A percentile compares a stretch with the other conserved stretches of the same genome.
Evolutionary conservation across 176 grass and related monocot species (phyloP).

Genomic region (Sorghum bicolor): Sorghum_bicolor_NCBIv3 NC_012870.2:69223001-69223500

Average conservation of each 20-base stretch:
- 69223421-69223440: background rate
- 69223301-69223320: background rate
- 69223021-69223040: background rate
- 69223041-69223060: background rate
- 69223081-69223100: background rate
- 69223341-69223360: conserved; percentile 2
- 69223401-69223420: background rate
- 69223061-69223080: background rate
- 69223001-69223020: background rate
- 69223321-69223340: background rate
- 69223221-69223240: background rate
- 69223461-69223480: fast-evolving
- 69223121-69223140: conserved; percentile 23
- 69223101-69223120: background rate
- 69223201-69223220: conserved; percentile 20
- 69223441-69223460: too few species aligned
- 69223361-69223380: conserved; percentile 23
- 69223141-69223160: background rate
- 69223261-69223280: background rate
- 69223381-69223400: background rate
- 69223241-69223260: background rate
- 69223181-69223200: background rate
- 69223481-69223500: background rate
- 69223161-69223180: background rate
- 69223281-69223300: conserved; percentile 19